Base-by-base conservation (phyloP, 2,329 filamentous ascomycete species). In the Botrytis sinoallii region DNA sequence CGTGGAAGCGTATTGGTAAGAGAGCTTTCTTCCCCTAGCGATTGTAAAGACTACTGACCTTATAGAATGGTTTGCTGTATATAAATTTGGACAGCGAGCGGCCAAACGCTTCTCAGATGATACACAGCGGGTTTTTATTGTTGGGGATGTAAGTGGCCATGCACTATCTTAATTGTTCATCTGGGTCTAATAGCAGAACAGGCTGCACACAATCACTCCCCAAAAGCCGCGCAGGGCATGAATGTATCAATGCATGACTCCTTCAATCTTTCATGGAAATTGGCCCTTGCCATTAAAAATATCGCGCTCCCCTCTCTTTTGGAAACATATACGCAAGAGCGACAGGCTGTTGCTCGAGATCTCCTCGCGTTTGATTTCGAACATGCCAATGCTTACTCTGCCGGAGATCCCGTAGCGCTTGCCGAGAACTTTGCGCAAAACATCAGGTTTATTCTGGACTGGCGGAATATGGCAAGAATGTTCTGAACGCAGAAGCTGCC, bases 371-470 rank as follows among this genome's bases (percentile, higher is more conserved):
- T 91, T 75, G 89, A 91, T 77, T 86, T 88, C 73, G 84, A 83
- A 74, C 87, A 89, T 76, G 87, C 87, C 64, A 87, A 87, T 77
- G 85, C 87, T 78, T 87, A 89, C 77, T 86, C 89, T 32, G 86
- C 85, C 6, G 90, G 90, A 46, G 90, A 93, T 75, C 85, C 88
- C 22, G 85, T 85, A 66, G 89, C 88, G 0, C 84, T 93, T 2
- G 89, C 90, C 0, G 86, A 88, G 76, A 93, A 93, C 81, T 93
- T 93, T 80, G 85, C 87, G 64, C 89, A 88, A 64, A 93, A 93
- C 73, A 88, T 92, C 52, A 88, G 89, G 14, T 93, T 93, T 82
- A 93, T 93, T 92, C 90, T 0, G 91, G 91, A 22, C 87, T 92
- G 46, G 91, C 90, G 4, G 88, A 89, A 79, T 94, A 94, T 81